A percentile compares a stretch with the other conserved stretches of the same genome.
These are phyloP conservation scores for Xylaria grammica DNA, from an alignment of 495 filamentous ascomycete species.

Conservation along the genomic window DNA sequence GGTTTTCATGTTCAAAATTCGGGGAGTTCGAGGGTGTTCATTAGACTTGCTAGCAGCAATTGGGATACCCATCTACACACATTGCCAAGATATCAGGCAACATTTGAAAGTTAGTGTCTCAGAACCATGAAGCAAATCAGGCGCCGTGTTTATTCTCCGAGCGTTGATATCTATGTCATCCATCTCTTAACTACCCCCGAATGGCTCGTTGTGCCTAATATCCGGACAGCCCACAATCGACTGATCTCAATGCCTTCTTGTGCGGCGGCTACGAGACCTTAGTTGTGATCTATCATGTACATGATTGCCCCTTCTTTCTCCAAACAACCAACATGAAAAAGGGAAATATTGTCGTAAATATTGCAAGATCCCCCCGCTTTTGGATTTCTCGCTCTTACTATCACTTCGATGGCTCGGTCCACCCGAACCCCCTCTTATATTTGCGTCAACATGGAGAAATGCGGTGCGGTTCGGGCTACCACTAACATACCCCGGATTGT, in stretches of 20 bases:
- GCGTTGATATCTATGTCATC: not conserved
- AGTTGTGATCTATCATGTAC: not conserved
- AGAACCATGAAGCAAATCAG: not conserved
- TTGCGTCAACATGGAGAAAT: not conserved
- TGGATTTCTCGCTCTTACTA: not conserved
- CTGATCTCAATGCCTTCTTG: not conserved
- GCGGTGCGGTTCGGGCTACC: not conserved
- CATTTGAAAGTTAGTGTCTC: not conserved
- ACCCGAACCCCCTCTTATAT: not conserved
- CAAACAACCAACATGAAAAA: not conserved
- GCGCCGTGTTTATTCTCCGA: not conserved
- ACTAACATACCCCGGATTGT: not conserved
- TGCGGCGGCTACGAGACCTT: not conserved
- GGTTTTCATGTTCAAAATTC: not conserved
- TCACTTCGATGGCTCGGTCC: not conserved
- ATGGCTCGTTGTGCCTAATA: not conserved
- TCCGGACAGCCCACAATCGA: not conserved
- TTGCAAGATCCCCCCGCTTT: not conserved
- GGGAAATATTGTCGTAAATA: not conserved
- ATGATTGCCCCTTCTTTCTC: not conserved
- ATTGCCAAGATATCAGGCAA: not conserved
- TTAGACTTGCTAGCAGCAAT: not conserved
- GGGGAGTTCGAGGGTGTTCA: not conserved
- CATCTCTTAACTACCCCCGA: not conserved
- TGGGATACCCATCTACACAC: conserved; percentile 14